A percentile compares a stretch with the other conserved stretches of the same genome.
Evolutionary conservation across 177 flowering plant genomes (phyloP).

Genomic region (Vitis hybrid): DNA sequence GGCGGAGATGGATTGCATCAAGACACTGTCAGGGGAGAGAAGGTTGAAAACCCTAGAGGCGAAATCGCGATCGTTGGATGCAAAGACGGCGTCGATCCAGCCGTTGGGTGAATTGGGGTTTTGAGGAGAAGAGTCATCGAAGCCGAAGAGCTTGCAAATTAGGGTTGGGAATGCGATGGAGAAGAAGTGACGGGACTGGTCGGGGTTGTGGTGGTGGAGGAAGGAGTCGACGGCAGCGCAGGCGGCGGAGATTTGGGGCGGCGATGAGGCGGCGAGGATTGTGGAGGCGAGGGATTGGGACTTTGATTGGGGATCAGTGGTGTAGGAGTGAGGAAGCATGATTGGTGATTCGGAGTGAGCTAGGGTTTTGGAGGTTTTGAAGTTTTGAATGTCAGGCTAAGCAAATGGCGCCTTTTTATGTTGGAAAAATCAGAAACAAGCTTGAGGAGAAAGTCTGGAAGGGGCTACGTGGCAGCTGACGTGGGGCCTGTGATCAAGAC

Average conservation of each 20-base stretch:
- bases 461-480: constrained; percentile 15
- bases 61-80: constrained; percentile 39
- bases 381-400: constrained; percentile 23
- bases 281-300: constrained; percentile 59
- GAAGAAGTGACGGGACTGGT: constrained; percentile 76
- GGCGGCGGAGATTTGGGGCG: constrained; percentile 50
- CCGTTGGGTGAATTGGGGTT: constrained; percentile 28
- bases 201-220: constrained; percentile 58
- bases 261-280: constrained; percentile 52
- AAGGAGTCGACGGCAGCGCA: constrained; percentile 57
- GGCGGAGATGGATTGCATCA: constrained; percentile 48
- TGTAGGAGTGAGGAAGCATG: constrained; percentile 58
- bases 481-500: neutral
- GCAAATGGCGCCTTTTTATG: constrained; percentile 46
- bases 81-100: constrained; percentile 58
- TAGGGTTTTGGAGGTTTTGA: constrained; percentile 24
- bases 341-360: neutral
- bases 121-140: constrained; percentile 34
- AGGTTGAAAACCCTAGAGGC: constrained; percentile 45
- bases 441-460: neutral
- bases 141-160: constrained; percentile 73
- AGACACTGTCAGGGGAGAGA: constrained; percentile 57
- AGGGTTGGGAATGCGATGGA: constrained; percentile 74
- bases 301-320: constrained; percentile 63
- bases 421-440: neutral